Conservation (phyloP, 208 protist genomes). For the Trypanosoma melophagium region DNA sequence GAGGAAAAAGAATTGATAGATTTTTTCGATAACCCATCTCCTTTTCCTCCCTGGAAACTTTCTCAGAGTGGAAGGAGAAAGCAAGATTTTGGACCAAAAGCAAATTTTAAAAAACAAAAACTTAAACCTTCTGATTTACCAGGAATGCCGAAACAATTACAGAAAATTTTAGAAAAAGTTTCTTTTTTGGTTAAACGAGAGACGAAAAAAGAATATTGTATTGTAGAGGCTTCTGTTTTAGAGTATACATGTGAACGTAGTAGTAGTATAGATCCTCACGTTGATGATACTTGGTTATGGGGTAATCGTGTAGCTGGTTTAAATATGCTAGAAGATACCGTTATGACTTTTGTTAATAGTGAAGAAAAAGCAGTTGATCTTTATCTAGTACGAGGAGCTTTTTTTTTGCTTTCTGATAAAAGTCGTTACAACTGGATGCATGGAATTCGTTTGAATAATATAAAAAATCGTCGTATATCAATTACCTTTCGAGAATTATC, state of each 20-base stretch:
- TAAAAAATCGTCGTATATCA: slow-evolving; percentile 69
- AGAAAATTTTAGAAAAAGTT: slow-evolving; percentile 38
- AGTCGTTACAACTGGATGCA: slow-evolving; percentile 87
- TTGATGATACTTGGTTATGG: slow-evolving; percentile 93
- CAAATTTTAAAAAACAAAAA: slow-evolving; percentile 90
- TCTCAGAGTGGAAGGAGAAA: slow-evolving; percentile 88
- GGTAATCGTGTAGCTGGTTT: slow-evolving; percentile 77
- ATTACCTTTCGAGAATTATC: slow-evolving; percentile 82
- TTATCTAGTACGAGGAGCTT: slow-evolving; percentile 60
- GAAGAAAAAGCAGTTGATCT: slow-evolving; percentile 55
- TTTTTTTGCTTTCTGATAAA: slow-evolving; percentile 73
- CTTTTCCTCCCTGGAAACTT: slow-evolving; percentile 66
- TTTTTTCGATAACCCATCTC: slow-evolving; percentile 60
- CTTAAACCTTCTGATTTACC: slow-evolving; percentile 46
- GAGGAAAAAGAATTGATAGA: slow-evolving; percentile 54
- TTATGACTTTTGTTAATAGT: slow-evolving; percentile 81
- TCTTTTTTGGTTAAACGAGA: slow-evolving; percentile 21
- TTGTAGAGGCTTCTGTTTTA: slow-evolving; percentile 72
- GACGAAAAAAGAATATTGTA: slow-evolving; percentile 39
- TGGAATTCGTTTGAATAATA: slow-evolving; percentile 68
- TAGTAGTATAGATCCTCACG: slow-evolving; percentile 86
- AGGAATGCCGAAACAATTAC: slow-evolving; percentile 58
- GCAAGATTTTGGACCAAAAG: slow-evolving; percentile 80
- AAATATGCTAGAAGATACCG: slow-evolving; percentile 65
- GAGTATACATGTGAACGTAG: slow-evolving; percentile 60